Evolutionary conservation across 2,329 filamentous ascomycete genomes (phyloP), one percentile per base, ranked within the genome.

Genomic region (Trichoderma lentiforme): DNA sequence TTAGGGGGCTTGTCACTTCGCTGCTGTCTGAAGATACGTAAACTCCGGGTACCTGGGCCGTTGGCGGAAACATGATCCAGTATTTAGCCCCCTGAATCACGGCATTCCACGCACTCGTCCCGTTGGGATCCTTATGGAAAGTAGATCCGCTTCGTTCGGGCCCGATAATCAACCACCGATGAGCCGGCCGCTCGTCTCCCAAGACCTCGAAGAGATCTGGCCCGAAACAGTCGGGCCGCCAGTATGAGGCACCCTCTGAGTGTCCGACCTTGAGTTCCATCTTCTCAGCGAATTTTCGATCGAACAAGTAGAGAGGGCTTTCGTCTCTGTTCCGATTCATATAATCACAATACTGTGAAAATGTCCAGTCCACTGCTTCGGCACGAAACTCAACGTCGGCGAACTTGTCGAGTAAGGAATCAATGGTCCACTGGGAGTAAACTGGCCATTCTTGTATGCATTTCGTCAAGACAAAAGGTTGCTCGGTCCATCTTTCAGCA

Each of bases 21-120:
- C 93, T 95, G 79, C 93, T 92, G 79, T 98, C 96, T 51, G 90
- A 87, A 5, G 93, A 97, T 56, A 98, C 93, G 76, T 92, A 97
- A 47, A 98, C 95, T 4, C 95, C 95, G 0, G 95, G 95, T 7
- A 96, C 94, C 4, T 90, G 86, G 0, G 90, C 88, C 0, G 89
- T 89, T 0, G 93, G 92, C 0, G 94, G 94, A 78, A 98, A 98
- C 94, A 98, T 97, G 80, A 98, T 95, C 95, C 96, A 98, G 85
- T 98, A 98, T 79, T 98, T 98, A 39, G 91, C 89, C 6, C 95
- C 96, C 72, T 92, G 90, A 32, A 98, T 85, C 15, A 98, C 93
- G 1, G 95, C 95, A 79, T 98, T 98, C 96, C 95, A 98, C 0
- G 96, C 95, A 76, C 90, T 92, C 21, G 89, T 91, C 21, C 82